These are phyloP conservation scores for Penicillium sp. DNA, from an alignment of 2,329 filamentous ascomycete genomes.

Conservation along the genomic window DNA sequence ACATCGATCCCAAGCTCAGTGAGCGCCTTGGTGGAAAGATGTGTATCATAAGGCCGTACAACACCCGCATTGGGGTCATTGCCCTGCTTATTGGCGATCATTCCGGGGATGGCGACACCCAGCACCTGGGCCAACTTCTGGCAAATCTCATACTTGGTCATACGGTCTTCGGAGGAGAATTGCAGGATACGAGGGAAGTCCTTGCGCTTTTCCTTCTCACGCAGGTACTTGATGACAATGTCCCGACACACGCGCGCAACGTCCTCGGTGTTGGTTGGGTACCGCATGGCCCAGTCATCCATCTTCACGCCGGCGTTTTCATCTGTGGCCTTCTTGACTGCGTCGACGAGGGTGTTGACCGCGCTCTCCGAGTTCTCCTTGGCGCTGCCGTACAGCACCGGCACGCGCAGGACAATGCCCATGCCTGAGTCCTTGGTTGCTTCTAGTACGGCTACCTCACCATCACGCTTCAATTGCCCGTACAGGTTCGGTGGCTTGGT, in stretches of 20 bases:
- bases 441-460: slow-evolving; percentile 67
- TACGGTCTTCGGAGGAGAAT: slow-evolving; percentile 80
- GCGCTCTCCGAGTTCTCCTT: slow-evolving; percentile 72
- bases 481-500: slow-evolving; percentile 77
- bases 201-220: slow-evolving; percentile 45
- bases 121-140: slow-evolving; percentile 74
- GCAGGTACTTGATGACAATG: slow-evolving; percentile 66
- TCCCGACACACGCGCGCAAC: slow-evolving; percentile 76
- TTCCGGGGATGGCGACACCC: slow-evolving; percentile 65
- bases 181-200: slow-evolving; percentile 70
- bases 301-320: slow-evolving; percentile 63
- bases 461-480: slow-evolving; percentile 69
- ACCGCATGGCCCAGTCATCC: slow-evolving; percentile 82
- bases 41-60: slow-evolving; percentile 81
- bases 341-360: slow-evolving; percentile 75
- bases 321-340: slow-evolving; percentile 70
- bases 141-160: slow-evolving; percentile 90
- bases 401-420: slow-evolving; percentile 72
- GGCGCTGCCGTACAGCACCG: slow-evolving; percentile 78
- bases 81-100: slow-evolving; percentile 65
- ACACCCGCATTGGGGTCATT: slow-evolving; percentile 69
- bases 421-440: slow-evolving; percentile 53
- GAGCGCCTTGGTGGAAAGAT: slow-evolving; percentile 73
- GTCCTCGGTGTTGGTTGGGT: slow-evolving; percentile 86
- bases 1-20: slow-evolving; percentile 72